Evolutionary conservation across 75 land plant genomes (phyloP), one percentile per base, ranked within the genome.

Genomic region (Cupressus sempervirens): DNA sequence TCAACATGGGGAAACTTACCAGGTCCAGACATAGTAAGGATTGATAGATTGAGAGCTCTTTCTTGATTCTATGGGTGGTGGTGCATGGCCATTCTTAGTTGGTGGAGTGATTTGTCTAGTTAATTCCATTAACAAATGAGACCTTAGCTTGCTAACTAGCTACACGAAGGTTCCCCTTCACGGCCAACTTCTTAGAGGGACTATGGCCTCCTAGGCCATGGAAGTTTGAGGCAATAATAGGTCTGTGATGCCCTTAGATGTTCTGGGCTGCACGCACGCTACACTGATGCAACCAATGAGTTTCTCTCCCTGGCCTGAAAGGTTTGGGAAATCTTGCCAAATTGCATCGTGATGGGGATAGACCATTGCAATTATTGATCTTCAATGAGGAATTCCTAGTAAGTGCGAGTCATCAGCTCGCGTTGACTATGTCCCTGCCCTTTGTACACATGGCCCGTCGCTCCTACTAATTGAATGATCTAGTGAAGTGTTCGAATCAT

Each of bases 61-160:
- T n/a, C n/a, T n/a, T n/a, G n/a, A n/a, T n/a, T n/a, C n/a, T n/a
- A n/a, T n/a, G n/a, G n/a, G n/a, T n/a, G n/a, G n/a, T n/a, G n/a
- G n/a, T n/a, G n/a, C n/a, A n/a, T n/a, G n/a, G n/a, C 75, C 85
- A 83, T 90, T 90, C 88, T 90, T 90, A 90, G 89, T 90, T 90
- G 89, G 91, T 88, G 94, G 96, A 94, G 92, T 90, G 89, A 95
- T 92, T 95, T 95, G 95, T 95, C 92, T 89, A 90, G 96, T 93
- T 95, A 93, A 95, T 93, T 95, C 89, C 87, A 93, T 88, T 95
- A 93, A 95, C 90, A 92, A 95, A 93, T 92, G 95, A 93, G 96
- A 95, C 46, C 46, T 45, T 6, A 45, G 91, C 91, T 87, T 89
- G 91, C 91, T 91, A 89, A 89, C 91, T 91, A 89, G 89, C 84